These are phyloP conservation scores for Pyronema omphalodes DNA, from an alignment of 495 filamentous ascomycete genomes.

Conservation along the genomic window DNA sequence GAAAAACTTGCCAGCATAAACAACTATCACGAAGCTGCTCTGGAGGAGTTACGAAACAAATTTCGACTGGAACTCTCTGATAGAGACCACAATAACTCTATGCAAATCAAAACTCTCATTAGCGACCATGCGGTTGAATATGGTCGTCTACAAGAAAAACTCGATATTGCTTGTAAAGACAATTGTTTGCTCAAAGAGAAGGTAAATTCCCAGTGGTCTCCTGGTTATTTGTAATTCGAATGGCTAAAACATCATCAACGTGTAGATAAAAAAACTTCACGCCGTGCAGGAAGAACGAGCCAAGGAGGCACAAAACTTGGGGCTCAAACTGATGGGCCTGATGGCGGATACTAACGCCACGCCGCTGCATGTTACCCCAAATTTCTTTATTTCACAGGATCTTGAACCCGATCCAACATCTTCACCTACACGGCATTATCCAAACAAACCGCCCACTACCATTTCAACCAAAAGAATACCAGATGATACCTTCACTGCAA, in stretches of 20 bases:
- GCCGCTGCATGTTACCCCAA: too few species aligned
- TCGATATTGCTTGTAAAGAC: not conserved
- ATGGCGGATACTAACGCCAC: conserved; percentile 5
- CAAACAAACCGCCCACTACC: too few species aligned
- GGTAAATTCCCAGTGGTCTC: conserved; percentile 2
- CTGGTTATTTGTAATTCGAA: not conserved
- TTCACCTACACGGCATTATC: too few species aligned
- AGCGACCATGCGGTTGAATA: not conserved
- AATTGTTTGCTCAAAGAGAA: conserved; percentile 14
- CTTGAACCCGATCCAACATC: too few species aligned
- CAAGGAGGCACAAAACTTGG: conserved; percentile 16
- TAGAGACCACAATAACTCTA: too few species aligned
- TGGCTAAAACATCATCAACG: conserved; percentile 5
- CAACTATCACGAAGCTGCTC: not conserved
- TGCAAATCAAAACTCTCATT: not conserved
- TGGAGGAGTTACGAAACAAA: not conserved
- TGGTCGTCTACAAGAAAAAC: not conserved
- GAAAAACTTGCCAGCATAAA: not conserved
- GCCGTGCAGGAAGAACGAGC: conserved; percentile 16
- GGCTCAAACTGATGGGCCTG: conserved; percentile 13
- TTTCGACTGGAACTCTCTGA: too few species aligned
- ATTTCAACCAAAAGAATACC: too few species aligned
- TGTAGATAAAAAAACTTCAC: conserved; percentile 17
- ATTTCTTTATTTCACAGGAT: too few species aligned
- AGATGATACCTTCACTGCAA: too few species aligned